Percentiles rank a stretch among this genome's conserved stretches.
Conservation (phyloP, 2,329 filamentous ascomycete genomes). For the Botryosphaeria dothidea region DNA sequence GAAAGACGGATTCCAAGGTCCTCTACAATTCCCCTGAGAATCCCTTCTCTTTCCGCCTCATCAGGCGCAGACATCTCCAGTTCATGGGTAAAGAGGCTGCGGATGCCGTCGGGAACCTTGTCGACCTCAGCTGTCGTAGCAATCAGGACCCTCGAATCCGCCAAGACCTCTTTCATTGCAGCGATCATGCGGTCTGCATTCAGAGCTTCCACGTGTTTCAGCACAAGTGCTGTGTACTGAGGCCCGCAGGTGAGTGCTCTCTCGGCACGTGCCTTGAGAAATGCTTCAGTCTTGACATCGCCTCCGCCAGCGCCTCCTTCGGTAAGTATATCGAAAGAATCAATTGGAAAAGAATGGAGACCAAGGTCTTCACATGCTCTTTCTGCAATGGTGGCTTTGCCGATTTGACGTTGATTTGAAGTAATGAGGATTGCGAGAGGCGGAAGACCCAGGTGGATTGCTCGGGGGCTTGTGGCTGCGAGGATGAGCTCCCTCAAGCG, state of each 20-base stretch:
- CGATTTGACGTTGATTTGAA: conserved; percentile 90
- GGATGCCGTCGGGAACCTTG: conserved; percentile 86
- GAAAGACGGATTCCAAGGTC: conserved; percentile 76
- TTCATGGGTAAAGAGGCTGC: conserved; percentile 92
- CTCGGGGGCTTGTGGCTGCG: conserved; percentile 83
- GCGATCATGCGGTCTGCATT: conserved; percentile 88
- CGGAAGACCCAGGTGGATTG: conserved; percentile 83
- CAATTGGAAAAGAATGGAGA: conserved; percentile 83
- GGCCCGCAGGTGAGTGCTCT: conserved; percentile 85
- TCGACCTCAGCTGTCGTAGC: conserved; percentile 95
- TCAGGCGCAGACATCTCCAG: conserved; percentile 91
- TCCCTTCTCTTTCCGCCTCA: conserved; percentile 86
- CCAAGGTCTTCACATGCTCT: conserved; percentile 86
- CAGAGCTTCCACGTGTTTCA: conserved; percentile 87
- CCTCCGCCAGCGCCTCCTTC: conserved; percentile 83
- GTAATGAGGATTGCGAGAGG: conserved; percentile 85
- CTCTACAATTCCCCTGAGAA: conserved; percentile 75
- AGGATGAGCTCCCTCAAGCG: conserved; percentile 82
- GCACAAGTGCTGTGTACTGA: conserved; percentile 78
- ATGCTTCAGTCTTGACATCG: conserved; percentile 92
- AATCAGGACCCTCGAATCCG: conserved; percentile 78
- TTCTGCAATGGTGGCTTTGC: conserved; percentile 77
- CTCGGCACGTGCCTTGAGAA: conserved; percentile 83
- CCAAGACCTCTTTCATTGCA: conserved; percentile 79
- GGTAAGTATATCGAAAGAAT: conserved; percentile 92